A percentile compares a stretch with the other conserved stretches of the same genome.
Conservation (phyloP, 164 flowering plant genomes). For the Amborella trichopoda region DNA sequence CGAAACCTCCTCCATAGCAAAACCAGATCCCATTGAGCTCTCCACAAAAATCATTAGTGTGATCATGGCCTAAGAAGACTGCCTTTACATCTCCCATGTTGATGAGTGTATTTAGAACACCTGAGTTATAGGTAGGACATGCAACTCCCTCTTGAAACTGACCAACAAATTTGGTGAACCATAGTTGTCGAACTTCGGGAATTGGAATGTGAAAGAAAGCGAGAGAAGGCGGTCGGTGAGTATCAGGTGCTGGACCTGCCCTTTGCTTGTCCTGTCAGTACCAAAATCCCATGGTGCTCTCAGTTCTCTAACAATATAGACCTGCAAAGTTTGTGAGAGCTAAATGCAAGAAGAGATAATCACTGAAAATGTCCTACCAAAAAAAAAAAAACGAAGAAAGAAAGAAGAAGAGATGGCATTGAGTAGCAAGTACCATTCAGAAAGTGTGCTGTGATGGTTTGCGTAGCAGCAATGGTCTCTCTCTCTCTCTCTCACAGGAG, state of each 20-base stretch:
- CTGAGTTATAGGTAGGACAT: constrained; percentile 59
- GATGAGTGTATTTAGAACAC: constrained; percentile 49
- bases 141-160: constrained; percentile 64
- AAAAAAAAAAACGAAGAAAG: no score
- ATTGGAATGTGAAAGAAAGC: constrained; percentile 90
- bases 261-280: constrained; percentile 49
- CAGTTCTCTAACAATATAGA: constrained; percentile 5
- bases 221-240: constrained; percentile 29
- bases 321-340: constrained; percentile 46
- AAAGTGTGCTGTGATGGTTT: no score
- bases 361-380: no score
- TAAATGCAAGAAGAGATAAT: constrained; percentile 9
- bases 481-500: no score
- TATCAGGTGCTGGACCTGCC: no score
- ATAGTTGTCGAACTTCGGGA: constrained; percentile 65
- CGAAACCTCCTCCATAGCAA: constrained; percentile 87
- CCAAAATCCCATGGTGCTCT: constrained; percentile 2
- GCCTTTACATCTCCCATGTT: constrained; percentile 66
- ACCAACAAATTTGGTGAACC: constrained; percentile 31
- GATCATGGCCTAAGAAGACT: constrained; percentile 87
- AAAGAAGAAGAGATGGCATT: no score
- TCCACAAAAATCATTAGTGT: constrained; percentile 85
- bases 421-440: no score
- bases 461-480: no score
- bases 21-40: constrained; percentile 59